Conservation (phyloP, 768 basidiomycete genomes). For the Termitomyces titanicus region DNA sequence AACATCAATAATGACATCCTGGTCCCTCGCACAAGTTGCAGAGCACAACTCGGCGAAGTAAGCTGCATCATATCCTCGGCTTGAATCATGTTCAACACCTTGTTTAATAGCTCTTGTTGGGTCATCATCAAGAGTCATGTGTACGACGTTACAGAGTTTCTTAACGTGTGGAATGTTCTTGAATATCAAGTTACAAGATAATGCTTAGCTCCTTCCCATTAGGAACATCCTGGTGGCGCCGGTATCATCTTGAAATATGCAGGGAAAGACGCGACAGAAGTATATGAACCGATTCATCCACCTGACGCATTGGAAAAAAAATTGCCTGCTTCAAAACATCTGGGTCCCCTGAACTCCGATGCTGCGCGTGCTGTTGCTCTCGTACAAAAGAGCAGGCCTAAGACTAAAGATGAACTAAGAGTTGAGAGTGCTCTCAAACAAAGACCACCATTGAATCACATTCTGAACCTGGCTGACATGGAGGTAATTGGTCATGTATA, state of each 20-base stretch:
- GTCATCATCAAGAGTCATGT: conserved; percentile 76
- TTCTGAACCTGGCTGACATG: conserved; percentile 78
- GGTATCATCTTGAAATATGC: conserved; percentile 81
- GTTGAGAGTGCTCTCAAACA: conserved; percentile 56
- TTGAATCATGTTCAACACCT: conserved; percentile 6
- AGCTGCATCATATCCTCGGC: conserved; percentile 13
- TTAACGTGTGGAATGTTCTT: conserved; percentile 40
- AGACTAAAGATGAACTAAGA: conserved; percentile 69
- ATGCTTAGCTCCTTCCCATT: conserved; percentile 2
- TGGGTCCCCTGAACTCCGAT: conserved; percentile 57
- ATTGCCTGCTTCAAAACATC: conserved; percentile 65
- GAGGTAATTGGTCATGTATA: conserved; percentile 46
- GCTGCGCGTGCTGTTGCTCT: conserved; percentile 35
- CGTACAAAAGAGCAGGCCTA: conserved; percentile 36
- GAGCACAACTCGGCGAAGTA: conserved; percentile 54
- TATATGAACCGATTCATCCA: conserved; percentile 82
- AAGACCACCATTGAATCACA: conserved; percentile 64
- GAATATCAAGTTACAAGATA: not conserved
- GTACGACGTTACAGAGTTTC: conserved; percentile 84
- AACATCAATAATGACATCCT: conserved; percentile 34
- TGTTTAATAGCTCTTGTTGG: conserved; percentile 68
- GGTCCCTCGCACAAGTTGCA: conserved; percentile 55
- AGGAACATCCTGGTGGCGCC: conserved; percentile 82
- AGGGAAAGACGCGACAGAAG: conserved; percentile 79
- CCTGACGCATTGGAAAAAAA: conserved; percentile 74